Evolutionary conservation across 768 basidiomycete genomes (phyloP).

Genomic region (Porpolomopsis calyptriformis): DNA sequence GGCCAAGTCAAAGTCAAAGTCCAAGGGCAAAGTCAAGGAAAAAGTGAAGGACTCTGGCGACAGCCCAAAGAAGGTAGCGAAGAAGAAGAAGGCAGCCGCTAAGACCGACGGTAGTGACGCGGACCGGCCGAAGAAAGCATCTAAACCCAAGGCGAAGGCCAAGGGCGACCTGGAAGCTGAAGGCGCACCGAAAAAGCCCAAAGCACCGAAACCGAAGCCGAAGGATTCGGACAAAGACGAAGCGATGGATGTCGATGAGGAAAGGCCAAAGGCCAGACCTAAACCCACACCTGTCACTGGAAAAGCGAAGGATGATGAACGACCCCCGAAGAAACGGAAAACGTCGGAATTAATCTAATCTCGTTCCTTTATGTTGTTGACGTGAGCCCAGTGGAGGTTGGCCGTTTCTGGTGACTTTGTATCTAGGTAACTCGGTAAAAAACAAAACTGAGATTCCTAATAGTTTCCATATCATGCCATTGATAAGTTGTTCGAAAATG

Average conservation of each 20-base stretch:
- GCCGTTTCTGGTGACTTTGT: too few relatives aligned
- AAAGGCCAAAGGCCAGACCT: conserved; percentile 27
- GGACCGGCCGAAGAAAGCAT: conserved; percentile 26
- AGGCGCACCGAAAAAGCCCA: too few relatives aligned
- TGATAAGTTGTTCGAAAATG: too few relatives aligned
- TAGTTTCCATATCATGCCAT: too few relatives aligned
- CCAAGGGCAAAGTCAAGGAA: conserved; percentile 32
- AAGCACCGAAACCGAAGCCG: conserved; percentile 35
- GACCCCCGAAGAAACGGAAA: conserved; percentile 71
- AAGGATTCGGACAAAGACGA: conserved; percentile 26
- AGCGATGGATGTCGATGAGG: conserved; percentile 26
- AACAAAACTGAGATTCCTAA: too few relatives aligned
- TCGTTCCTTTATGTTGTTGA: conserved; percentile 7
- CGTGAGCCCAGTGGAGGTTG: too few relatives aligned
- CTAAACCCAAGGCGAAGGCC: conserved; percentile 35
- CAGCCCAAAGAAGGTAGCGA: conserved; percentile 28
- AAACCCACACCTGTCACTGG: conserved; percentile 38
- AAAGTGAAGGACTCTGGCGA: conserved; percentile 28
- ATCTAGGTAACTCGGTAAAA: too few relatives aligned
- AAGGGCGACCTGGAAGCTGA: too few relatives aligned
- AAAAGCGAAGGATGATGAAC: conserved; percentile 36
- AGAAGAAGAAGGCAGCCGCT: conserved; percentile 26
- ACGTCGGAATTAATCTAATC: conserved; percentile 28
- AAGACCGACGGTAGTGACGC: conserved; percentile 27
- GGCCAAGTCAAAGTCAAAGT: conserved; percentile 31